Conservation (phyloP, 2,329 filamentous ascomycete genomes). For the Lithohypha guttulata region DNA sequence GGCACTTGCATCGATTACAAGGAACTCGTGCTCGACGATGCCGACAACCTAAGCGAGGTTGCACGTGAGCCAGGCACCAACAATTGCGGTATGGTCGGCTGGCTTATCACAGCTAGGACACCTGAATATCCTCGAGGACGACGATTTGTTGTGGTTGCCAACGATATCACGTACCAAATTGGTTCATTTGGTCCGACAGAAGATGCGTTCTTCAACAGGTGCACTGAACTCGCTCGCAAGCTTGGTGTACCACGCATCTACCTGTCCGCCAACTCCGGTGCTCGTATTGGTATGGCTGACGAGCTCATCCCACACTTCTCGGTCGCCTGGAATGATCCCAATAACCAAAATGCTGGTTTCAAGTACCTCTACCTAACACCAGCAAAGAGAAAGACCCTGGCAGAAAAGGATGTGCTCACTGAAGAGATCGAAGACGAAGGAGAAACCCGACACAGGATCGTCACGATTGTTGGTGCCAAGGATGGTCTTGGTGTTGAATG, state of each 20-base stretch:
- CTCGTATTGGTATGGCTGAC: conserved; percentile 89
- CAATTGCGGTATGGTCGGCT: conserved; percentile 95
- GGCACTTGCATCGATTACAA: conserved; percentile 90
- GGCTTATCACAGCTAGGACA: conserved; percentile 88
- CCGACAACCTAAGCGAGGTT: conserved; percentile 83
- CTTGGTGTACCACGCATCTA: conserved; percentile 95
- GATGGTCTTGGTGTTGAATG: conserved; percentile 97
- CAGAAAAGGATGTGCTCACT: conserved; percentile 72
- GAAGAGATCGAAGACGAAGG: conserved; percentile 77
- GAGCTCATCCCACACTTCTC: conserved; percentile 96
- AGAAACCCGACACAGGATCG: conserved; percentile 86
- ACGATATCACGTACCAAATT: conserved; percentile 99
- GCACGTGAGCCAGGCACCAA: conserved; percentile 92
- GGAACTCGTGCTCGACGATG: conserved; percentile 89
- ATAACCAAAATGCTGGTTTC: conserved; percentile 78
- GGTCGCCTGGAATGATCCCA: conserved; percentile 84
- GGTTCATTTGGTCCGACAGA: conserved; percentile 94
- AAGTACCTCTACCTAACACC: conserved; percentile 92
- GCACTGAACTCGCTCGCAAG: conserved; percentile 88
- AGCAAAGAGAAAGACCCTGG: conserved; percentile 75
- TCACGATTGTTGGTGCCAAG: conserved; percentile 83
- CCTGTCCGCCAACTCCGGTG: conserved; percentile 96
- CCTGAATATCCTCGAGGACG: conserved; percentile 90
- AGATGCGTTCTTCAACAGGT: conserved; percentile 98
- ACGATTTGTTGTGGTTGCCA: conserved; percentile 91